Evolutionary conservation across 495 filamentous ascomycete species (phyloP), one percentile per base, ranked within the genome.

Genomic region (Lepidopterella palustris): DNA sequence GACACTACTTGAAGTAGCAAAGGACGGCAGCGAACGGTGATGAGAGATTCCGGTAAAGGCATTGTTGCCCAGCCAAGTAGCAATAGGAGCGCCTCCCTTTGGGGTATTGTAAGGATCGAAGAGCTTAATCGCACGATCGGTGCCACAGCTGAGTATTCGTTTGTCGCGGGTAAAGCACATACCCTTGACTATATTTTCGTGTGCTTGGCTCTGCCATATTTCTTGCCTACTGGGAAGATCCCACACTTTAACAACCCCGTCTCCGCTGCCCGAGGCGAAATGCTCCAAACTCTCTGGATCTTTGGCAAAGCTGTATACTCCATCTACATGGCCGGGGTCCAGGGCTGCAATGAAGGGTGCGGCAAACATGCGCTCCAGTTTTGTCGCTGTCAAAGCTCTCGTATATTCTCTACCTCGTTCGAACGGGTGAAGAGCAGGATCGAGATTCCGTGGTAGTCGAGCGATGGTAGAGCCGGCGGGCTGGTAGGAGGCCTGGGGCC

Each of bases 341-440:
- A 98, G 81, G 66, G 96, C 88, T 0, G 78, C 87, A 42, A 98
- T 74, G 70, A 98, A 98, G 4, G 93, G 93, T 54, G 89, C 84
- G 21, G 93, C 92, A 69, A 97, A 97, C 84, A 98, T 91, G 62
- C 93, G 86, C 73, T 97, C 89, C 53, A 98, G 72, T 67, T 98
- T 98, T 50, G 88, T 88, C 6, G 92, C 91, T 83, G 92, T 97
- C 66, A 91, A 80, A 26, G 89, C 88, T 53, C 88, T 79, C 6
- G 87, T 89, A 70, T 97, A 97, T 76, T 98, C 93, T 70, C 95
- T 80, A 49, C 91, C 93, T 65, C 90, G 80, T 50, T 95, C 92
- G 73, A 97, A 97, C 23, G 95, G 95, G 78, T 98, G 93, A 54
- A 93, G 80, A 29, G 89, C 84, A 10, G 93, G 95, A 68, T 96